phyloP scores from a whole-genome alignment of 495 filamentous ascomycete species.

The Aspergillus avenaceus region DNA sequence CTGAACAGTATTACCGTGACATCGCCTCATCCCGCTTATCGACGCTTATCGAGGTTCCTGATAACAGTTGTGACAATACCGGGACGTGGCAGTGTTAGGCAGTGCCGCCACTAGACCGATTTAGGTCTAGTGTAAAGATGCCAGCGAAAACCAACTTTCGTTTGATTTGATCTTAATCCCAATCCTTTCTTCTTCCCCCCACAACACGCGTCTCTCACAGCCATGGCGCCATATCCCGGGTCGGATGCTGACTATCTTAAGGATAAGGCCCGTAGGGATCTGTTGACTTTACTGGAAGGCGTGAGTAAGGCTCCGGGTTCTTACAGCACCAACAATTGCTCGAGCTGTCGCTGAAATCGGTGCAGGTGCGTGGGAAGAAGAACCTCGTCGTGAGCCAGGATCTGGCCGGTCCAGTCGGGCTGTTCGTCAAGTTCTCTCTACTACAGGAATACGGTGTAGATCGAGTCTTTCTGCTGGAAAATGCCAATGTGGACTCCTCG shows the following conservation, averaged over 20 bases:
- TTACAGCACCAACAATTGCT: not conserved
- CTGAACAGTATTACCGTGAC: conserved; percentile 9
- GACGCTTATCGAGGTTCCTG: not conserved
- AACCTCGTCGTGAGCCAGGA: conserved; percentile 90
- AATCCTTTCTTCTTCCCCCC: not conserved
- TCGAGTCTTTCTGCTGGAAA: conserved; percentile 91
- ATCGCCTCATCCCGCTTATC: not conserved
- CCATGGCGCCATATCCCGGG: conserved; percentile 63
- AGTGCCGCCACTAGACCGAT: not conserved
- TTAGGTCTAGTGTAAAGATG: conserved; percentile 11
- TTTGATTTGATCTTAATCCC: not conserved
- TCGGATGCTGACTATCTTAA: conserved; percentile 78
- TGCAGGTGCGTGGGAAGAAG: conserved; percentile 94
- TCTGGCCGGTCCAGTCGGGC: conserved; percentile 81
- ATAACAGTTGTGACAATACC: conserved; percentile 15
- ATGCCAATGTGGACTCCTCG: conserved; percentile 85
- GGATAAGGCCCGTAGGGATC: conserved; percentile 79
- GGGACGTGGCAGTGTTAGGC: conserved; percentile 11
- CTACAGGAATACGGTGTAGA: conserved; percentile 94
- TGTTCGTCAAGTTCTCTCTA: conserved; percentile 89
- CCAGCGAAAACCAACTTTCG: no score
- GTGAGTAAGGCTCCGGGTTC: conserved; percentile 61
- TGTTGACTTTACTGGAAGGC: conserved; percentile 82
- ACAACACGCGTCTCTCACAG: not conserved
- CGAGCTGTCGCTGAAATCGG: conserved; percentile 15